These are phyloP conservation scores for Papiliotrema nemorosa DNA, from an alignment of 1,284 basidiomycete genomes.

Conservation along the genomic window DNA sequence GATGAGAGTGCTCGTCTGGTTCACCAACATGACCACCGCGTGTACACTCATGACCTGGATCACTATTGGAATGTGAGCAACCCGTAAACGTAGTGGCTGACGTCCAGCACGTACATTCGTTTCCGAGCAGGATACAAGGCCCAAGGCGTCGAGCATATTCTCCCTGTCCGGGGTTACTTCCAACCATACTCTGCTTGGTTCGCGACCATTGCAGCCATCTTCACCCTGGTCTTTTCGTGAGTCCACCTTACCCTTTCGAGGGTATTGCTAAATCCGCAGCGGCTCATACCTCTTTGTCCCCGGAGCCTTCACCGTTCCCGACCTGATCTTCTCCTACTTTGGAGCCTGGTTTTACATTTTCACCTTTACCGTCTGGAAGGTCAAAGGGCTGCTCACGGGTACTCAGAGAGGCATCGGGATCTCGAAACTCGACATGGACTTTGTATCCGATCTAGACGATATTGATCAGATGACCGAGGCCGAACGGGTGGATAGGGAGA, in stretches of 20 bases:
- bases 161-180: constrained; percentile 8
- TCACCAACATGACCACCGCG: constrained; percentile 10
- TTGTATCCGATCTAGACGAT: constrained; percentile 5
- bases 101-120: constrained; percentile 27
- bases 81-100: background rate
- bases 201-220: constrained; percentile 19
- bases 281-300: constrained; percentile 25
- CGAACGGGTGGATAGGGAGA: background rate
- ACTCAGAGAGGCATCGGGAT: background rate
- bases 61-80: constrained; percentile 3
- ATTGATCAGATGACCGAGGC: constrained; percentile 6
- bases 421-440: constrained; percentile 6
- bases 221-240: constrained; percentile 13
- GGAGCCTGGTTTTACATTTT: constrained; percentile 3
- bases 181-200: constrained; percentile 28
- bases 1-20: background rate
- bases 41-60: constrained; percentile 11
- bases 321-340: constrained; percentile 27
- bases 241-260: constrained; percentile 8
- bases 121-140: constrained; percentile 28
- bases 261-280: background rate
- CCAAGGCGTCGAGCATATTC: constrained; percentile 18
- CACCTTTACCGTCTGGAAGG: constrained; percentile 1
- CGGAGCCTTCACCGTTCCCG: constrained; percentile 19
- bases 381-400: background rate